Evolutionary conservation across 306 rosid species (phyloP), one percentile per base, ranked within the genome.

Genomic region (Inga laurina): DNA sequence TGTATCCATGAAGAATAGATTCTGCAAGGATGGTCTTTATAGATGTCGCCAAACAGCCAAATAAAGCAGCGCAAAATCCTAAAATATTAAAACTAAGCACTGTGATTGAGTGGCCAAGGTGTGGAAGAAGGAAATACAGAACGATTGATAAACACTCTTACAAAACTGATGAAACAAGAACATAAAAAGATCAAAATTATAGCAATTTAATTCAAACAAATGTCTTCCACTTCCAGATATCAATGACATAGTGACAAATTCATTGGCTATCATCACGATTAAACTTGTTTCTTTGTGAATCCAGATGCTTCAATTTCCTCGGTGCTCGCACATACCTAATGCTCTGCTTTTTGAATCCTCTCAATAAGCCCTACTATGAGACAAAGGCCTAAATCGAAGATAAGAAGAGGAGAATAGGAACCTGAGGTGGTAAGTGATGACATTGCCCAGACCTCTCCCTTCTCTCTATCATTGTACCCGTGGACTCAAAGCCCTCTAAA

Each of bases 21-120:
- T 95, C 98, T 0, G 98, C 98, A 82, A 95, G 98, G 84, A 95
- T 95, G 54, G 98, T 95, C 86, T 95, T 95, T 51, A 97, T 95
- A 82, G 98, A 95, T 85, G 98, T 95, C 74, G 97, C 98, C 81
- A 95, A 91, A 82, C 97, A 95, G 54, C 98, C 98, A 89, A 95
- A 87, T 76, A 95, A 90, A 75, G 98, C 98, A 84, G 98, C 98
- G 85, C 92, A 91, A 84, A 95, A 95, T 48, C 98, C 98, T 16
- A 95, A 83, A 91, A 85, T 88, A 82, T 95, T 93, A 86, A 95
- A 95, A 79, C 97, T 93, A 81, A 95, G 93, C 90, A 93, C 98
- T 67, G 98, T 93, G 30, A 93, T 69, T 66, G 56, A 80, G 44
- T 35, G 41, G 19, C 32, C 82, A 83, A 22, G 45, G 37, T 70